phyloP scores from a whole-genome alignment of 345 rosid species.

The Eucalyptus sideroxylon region DNA sequence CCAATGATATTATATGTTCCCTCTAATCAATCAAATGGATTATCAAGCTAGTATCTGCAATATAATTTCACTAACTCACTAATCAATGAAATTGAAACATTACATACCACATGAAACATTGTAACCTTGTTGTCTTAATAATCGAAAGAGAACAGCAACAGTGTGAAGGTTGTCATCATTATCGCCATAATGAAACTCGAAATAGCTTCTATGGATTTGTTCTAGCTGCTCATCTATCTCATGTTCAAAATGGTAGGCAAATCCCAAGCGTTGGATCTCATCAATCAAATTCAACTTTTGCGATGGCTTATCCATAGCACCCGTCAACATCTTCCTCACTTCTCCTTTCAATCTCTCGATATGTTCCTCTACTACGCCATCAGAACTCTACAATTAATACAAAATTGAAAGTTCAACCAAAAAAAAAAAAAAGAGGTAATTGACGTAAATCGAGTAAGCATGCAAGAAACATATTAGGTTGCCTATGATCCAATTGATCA shows the following conservation, averaged over 20 bases:
- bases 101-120: conserved; percentile 1
- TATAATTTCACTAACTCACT: not conserved
- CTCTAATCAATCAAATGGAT: too few relatives aligned
- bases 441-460: not conserved
- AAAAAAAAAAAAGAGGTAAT: not conserved
- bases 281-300: conserved; percentile 9
- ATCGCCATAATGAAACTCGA: not conserved
- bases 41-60: not conserved
- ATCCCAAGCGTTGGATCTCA: conserved; percentile 10
- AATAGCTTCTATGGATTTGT: not conserved
- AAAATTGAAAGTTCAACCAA: not conserved
- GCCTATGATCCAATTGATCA: not conserved
- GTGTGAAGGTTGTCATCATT: not conserved
- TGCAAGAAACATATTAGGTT: not conserved
- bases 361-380: not conserved
- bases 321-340: conserved; percentile 2
- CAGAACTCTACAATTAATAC: not conserved
- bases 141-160: conserved; percentile 6
- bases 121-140: conserved; percentile 12
- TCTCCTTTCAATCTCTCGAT: not conserved
- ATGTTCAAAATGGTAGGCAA: conserved; percentile 4
- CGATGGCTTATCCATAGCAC: not conserved
- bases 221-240: conserved; percentile 2
- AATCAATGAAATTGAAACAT: not conserved
- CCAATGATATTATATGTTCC: not conserved